phyloP scores from a whole-genome alignment of 176 grass and related monocot genomes.

The Pharus latifolius region DNA sequence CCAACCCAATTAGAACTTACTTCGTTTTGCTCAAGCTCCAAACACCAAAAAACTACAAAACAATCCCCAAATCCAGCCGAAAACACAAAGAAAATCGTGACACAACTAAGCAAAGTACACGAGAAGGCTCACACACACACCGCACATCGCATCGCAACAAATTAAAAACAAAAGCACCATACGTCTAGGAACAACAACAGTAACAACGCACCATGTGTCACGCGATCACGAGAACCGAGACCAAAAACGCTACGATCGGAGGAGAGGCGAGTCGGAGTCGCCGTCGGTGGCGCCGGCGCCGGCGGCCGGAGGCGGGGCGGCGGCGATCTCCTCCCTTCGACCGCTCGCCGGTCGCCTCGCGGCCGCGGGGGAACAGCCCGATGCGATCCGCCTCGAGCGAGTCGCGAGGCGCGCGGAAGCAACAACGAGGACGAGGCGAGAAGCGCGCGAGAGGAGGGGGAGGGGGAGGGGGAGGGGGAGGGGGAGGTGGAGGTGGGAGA shows the following conservation, averaged over 20 bases:
- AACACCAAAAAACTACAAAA: not conserved
- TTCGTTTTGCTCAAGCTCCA: not conserved
- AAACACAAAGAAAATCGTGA: too few species aligned
- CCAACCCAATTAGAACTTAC: not conserved
- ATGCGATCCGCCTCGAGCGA: not conserved
- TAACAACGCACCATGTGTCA: slow-evolving; percentile 22
- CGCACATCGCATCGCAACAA: not conserved
- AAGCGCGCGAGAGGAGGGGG: too few species aligned
- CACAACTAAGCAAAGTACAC: too few species aligned
- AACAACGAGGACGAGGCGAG: too few species aligned
- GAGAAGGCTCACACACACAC: not conserved
- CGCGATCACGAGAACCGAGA: not conserved
- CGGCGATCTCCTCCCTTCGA: not conserved
- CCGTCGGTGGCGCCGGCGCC: not conserved
- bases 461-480: not conserved
- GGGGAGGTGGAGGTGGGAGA: not conserved
- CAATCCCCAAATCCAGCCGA: not conserved
- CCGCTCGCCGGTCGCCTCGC: slow-evolving; percentile 19
- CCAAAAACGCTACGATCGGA: not conserved
- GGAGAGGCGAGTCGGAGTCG: not conserved
- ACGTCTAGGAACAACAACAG: not conserved
- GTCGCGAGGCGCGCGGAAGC: slow-evolving; percentile 17
- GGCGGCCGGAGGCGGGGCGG: not conserved
- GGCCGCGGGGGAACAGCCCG: not conserved
- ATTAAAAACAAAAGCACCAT: not conserved